These are phyloP conservation scores for Ophiosphaerella narmari DNA, from an alignment of 2,329 filamentous ascomycete genomes.

Conservation along the genomic window DNA sequence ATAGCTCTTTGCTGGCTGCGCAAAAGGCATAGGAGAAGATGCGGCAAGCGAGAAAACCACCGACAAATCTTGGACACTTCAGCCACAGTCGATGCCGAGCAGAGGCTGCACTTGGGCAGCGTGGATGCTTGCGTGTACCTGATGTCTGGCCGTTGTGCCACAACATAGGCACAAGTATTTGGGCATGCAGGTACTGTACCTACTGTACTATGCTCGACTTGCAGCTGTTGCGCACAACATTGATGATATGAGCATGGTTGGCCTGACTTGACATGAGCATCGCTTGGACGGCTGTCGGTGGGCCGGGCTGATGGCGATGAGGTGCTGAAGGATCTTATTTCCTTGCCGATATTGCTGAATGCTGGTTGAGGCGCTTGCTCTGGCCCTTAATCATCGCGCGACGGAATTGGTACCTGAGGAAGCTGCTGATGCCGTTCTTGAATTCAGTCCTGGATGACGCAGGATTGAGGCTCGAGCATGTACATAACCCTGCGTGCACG, in stretches of 20 bases:
- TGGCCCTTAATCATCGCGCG: background rate
- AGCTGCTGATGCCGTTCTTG: too few relatives aligned
- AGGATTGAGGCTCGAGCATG: background rate
- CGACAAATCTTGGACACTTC: background rate
- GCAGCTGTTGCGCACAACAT: too few relatives aligned
- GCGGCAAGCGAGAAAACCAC: background rate
- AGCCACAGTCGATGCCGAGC: background rate
- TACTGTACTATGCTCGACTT: too few relatives aligned
- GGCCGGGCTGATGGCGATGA: background rate
- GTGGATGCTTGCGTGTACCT: too few relatives aligned
- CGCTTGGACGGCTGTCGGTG: background rate
- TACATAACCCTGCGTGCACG: too few relatives aligned
- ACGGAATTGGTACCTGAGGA: background rate
- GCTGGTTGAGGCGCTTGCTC: background rate
- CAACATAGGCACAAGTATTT: too few relatives aligned
- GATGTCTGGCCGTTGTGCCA: too few relatives aligned
- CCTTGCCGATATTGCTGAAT: too few relatives aligned
- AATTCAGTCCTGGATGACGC: background rate
- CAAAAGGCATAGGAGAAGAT: background rate
- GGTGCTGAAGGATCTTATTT: background rate
- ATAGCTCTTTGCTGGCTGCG: conserved; percentile 3
- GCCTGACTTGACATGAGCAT: background rate
- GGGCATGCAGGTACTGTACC: too few relatives aligned
- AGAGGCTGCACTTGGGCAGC: too few relatives aligned
- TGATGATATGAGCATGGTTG: background rate